Base-by-base conservation (phyloP, 495 filamentous ascomycete genomes). In the Penicillium flavigenum region DNA sequence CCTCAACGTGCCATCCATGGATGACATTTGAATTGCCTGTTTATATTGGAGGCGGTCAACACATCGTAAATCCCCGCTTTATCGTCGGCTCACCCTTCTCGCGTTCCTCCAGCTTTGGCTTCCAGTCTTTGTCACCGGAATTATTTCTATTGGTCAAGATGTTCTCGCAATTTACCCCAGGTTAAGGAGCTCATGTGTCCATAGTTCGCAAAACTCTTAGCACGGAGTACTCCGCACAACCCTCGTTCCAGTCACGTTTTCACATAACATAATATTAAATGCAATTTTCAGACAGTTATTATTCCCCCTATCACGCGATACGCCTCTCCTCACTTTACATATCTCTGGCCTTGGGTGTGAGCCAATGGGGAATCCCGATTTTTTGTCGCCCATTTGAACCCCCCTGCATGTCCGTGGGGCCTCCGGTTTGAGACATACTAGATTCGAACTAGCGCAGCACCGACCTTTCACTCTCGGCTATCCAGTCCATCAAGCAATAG, bases 371-470 rank as follows among this genome's bases (percentile, higher is more conserved):
- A 11, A n/a, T n/a, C 0, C 8, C 4, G 32, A 16, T 26, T 20
- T 20, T 20, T 20, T 17, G 5, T 26, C 29, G 32, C 29, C 16
- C 10, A 11, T 31, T 11, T 12, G 14, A n/a, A 17, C 14, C 26
- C 26, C 52, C 52, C 32, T 27, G 53, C 44, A 47, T 31, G 20
- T 47, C 53, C 53, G 53, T 29, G 27, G 53, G 53, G 20, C 16
- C 29, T 55, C 53, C 53, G 53, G 42, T 29, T 9, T 55, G 44
- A 41, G 53, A 55, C 53, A 47, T 24, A 20, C 19, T 34, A 50
- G 11, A 29, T 6, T 7, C 46, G 6, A 31, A 38, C 51, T 54
- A 34, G 24, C 26, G 17, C 31, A 19, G 20, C 48, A 22, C n/a
- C 48, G 19, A 26, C 48, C 48, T 20, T 17, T n/a, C 49, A 1